Conservation (phyloP, 176 grass and related monocot genomes). For the Avena eriantha region DNA sequence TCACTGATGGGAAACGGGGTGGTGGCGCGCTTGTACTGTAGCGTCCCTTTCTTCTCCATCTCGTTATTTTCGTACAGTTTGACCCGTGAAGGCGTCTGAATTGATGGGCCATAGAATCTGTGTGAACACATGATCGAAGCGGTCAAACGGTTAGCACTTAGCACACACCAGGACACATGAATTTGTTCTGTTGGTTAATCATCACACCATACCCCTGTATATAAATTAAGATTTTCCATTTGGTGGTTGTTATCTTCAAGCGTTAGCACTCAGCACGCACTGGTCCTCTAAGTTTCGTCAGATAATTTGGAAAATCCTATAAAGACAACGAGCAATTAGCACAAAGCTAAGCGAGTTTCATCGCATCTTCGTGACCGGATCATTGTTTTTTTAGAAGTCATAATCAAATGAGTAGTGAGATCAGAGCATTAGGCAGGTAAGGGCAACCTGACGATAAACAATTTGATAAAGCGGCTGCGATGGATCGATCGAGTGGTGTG, state of each 20-base stretch:
- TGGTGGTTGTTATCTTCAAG: neutral
- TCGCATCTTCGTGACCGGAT: conserved; percentile 19
- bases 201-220: neutral
- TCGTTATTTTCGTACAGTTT: conserved; percentile 5
- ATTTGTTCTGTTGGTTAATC: neutral
- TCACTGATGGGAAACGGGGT: neutral
- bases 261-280: conserved; percentile 1
- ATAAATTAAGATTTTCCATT: neutral
- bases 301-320: conserved; percentile 36
- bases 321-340: conserved; percentile 28
- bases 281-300: conserved; percentile 10
- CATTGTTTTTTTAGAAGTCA: conserved; percentile 23
- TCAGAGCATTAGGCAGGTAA: conserved; percentile 39
- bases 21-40: neutral
- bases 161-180: neutral
- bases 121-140: conserved; percentile 53
- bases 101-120: neutral
- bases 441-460: neutral
- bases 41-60: neutral
- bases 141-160: conserved; percentile 41
- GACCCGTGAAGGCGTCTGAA: conserved; percentile 24
- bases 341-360: conserved; percentile 9
- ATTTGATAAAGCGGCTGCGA: neutral
- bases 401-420: conserved; percentile 29
- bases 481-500: neutral